A percentile compares a stretch with the other conserved stretches of the same genome.
These are phyloP conservation scores for Apiospora aurea DNA, from an alignment of 2,329 filamentous ascomycete genomes.

Conservation along the genomic window DNA sequence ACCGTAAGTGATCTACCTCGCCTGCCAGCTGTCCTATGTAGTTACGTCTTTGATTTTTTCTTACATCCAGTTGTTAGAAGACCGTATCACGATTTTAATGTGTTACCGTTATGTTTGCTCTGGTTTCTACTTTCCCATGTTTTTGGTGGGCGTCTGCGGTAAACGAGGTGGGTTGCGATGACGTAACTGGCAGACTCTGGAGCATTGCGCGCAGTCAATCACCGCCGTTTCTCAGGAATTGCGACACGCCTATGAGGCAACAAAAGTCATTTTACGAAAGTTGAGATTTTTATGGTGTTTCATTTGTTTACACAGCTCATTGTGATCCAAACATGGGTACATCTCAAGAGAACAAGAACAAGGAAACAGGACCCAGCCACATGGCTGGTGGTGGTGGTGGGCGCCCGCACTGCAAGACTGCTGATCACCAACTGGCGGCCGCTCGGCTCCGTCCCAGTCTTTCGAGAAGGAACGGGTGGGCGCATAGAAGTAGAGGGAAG, in stretches of 20 bases:
- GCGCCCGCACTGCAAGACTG: neutral
- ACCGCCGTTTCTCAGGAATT: neutral
- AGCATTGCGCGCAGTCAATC: neutral
- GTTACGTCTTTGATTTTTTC: neutral
- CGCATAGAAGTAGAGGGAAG: neutral
- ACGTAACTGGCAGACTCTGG: neutral
- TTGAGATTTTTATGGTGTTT: neutral
- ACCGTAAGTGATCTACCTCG: neutral
- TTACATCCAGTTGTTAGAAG: neutral
- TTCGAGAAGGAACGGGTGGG: slow-evolving; percentile 10
- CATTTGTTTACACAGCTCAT: neutral
- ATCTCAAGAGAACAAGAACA: too few species aligned
- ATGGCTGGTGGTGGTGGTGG: slow-evolving; percentile 10
- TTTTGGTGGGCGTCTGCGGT: neutral
- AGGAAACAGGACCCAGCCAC: neutral
- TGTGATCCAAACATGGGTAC: neutral
- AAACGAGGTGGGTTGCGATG: neutral
- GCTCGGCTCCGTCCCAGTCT: slow-evolving; percentile 12
- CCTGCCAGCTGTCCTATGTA: neutral
- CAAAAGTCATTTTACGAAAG: neutral
- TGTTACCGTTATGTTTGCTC: slow-evolving; percentile 1
- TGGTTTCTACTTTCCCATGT: slow-evolving; percentile 13
- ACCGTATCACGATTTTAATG: neutral
- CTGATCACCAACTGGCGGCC: slow-evolving; percentile 5
- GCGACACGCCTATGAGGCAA: neutral